Base-by-base conservation (phyloP, 2,329 filamentous ascomycete genomes). In the Xylariomycetidae sp. region DNA sequence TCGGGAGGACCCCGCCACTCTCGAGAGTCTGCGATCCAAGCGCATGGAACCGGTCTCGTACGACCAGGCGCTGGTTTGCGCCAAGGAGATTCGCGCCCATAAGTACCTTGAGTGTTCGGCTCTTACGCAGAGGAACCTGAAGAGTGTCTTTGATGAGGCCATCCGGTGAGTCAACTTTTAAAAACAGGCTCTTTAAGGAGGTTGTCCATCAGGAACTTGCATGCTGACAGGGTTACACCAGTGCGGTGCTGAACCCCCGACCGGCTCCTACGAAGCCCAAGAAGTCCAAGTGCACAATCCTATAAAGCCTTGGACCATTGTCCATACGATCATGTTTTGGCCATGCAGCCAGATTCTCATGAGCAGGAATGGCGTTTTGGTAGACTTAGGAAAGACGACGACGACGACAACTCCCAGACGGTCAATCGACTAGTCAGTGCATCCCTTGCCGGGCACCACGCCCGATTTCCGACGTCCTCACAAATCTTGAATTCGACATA, bases 41-140 rank as follows among this genome's bases (percentile, higher is more conserved):
- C 85, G 89, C 63, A 95, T 95, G 89, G 84, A 92, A 52, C 87
- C 92, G n/a, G 89, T 96, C 40, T 82, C 86, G 34, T 96, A 94
- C 63, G 87, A 95, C 61, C 85, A 94, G 63, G 92, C 88, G 24
- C 72, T 95, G 43, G 68, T 81, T 46, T 85, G 90, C 44, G 87
- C 88, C 43, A 93, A 93, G 68, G 89, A 95, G 54, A 95, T 98
- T 64, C 83, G 79, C 58, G 90, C 92, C 28, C 85, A 92, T 67
- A 96, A 95, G 68, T 98, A 98, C 65, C 75, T 96, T 25, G 92
- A 98, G 67, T 98, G 92, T 68, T 96, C 92, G 32, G 92, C 92
- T 29, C 70, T 98, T 48, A 98, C 92, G 23, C 92, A 96, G 70
- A 75, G 90, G 56, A 95, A 95, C 63, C 65, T 98, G 51, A 98